These are phyloP conservation scores for Bromus sterilis DNA, from an alignment of 176 grass and related monocot genomes.

Conservation along the genomic window DNA sequence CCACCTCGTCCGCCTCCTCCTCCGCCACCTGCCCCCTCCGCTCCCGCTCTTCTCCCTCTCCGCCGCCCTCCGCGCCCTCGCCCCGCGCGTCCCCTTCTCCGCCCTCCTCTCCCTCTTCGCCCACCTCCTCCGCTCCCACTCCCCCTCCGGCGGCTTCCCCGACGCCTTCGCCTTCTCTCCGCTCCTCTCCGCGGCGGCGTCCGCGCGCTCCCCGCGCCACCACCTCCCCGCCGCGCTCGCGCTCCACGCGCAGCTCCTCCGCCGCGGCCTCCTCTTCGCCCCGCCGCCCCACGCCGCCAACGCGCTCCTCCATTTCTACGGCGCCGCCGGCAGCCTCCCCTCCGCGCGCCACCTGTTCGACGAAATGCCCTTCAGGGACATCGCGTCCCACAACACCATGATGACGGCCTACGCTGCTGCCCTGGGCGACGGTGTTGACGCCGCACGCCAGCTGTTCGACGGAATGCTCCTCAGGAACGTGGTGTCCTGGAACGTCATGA, in stretches of 20 bases:
- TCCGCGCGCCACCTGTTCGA: slow-evolving; percentile 37
- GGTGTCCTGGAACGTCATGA: slow-evolving; percentile 58
- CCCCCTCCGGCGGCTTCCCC: slow-evolving; percentile 20
- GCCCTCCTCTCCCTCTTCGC: slow-evolving; percentile 30
- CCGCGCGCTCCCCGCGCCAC: neutral
- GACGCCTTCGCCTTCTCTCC: slow-evolving; percentile 25
- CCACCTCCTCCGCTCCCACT: slow-evolving; percentile 16
- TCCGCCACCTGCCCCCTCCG: slow-evolving; percentile 16
- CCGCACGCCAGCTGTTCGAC: slow-evolving; percentile 29
- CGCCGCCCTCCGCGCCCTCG: slow-evolving; percentile 26
- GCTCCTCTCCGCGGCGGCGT: slow-evolving; percentile 8
- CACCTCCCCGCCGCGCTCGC: slow-evolving; percentile 14
- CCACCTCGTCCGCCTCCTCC: slow-evolving; percentile 31
- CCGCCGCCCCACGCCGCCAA: slow-evolving; percentile 37
- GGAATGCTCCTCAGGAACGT: slow-evolving; percentile 41
- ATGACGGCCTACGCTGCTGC: slow-evolving; percentile 19
- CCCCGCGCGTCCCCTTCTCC: slow-evolving; percentile 11
- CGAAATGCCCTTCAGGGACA: slow-evolving; percentile 43
- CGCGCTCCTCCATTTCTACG: slow-evolving; percentile 44
- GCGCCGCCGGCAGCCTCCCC: slow-evolving; percentile 4
- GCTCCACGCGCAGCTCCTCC: slow-evolving; percentile 37
- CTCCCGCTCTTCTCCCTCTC: slow-evolving; percentile 36
- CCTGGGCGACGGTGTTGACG: neutral
- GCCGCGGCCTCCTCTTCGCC: slow-evolving; percentile 34
- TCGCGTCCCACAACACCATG: slow-evolving; percentile 44